phyloP scores from a whole-genome alignment of 345 rosid species.

The Microthlaspi erraticum region DNA sequence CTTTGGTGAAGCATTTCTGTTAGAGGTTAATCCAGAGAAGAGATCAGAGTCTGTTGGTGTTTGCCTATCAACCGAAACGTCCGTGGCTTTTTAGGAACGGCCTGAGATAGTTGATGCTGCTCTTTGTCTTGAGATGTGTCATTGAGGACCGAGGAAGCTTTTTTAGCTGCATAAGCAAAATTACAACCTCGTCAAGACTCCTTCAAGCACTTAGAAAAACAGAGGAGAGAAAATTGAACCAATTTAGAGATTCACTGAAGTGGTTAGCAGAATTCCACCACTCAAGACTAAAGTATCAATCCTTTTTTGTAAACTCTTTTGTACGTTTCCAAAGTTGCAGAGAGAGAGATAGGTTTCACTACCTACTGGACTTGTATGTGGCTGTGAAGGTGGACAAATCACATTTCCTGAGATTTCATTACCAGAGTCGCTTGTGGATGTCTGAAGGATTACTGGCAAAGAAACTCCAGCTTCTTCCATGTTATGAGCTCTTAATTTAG shows the following conservation, averaged over 20 bases:
- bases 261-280: not conserved
- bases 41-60: not conserved
- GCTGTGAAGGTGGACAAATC: not conserved
- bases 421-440: not conserved
- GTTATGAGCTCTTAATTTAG: not conserved
- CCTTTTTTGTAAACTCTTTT: not conserved
- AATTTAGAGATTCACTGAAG: not conserved
- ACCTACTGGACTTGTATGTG: slow-evolving; percentile 16
- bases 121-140: not conserved
- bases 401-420: slow-evolving; percentile 11
- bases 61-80: slow-evolving; percentile 8
- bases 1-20: slow-evolving; percentile 14
- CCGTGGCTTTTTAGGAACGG: slow-evolving; percentile 13
- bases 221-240: not conserved
- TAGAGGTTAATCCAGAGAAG: slow-evolving; percentile 14
- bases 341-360: slow-evolving; percentile 20
- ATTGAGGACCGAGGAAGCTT: not conserved
- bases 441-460: not conserved
- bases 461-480: slow-evolving; percentile 1
- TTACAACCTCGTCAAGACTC: slow-evolving; percentile 3
- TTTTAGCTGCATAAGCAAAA: slow-evolving; percentile 18
- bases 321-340: not conserved
- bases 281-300: not conserved
- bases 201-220: slow-evolving; percentile 2
- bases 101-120: slow-evolving; percentile 6